These are phyloP conservation scores for Cladorrhinum samala DNA, from an alignment of 495 filamentous ascomycete species.

Conservation along the genomic window DNA sequence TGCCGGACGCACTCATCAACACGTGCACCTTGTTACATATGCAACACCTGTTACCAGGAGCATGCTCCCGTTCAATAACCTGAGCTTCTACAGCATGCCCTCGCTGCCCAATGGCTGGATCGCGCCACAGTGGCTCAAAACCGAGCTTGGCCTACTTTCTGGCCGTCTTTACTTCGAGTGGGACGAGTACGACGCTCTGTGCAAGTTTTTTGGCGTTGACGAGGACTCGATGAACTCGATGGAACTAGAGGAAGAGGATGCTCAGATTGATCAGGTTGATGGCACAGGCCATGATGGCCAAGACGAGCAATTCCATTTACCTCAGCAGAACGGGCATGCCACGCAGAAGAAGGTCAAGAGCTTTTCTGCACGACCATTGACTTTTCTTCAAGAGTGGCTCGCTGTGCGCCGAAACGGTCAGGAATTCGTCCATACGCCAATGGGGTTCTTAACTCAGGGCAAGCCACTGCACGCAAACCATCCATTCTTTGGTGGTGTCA, in stretches of 20 bases:
- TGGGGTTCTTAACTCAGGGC: constrained; percentile 48
- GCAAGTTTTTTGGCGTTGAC: constrained; percentile 19
- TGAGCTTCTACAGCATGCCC: constrained; percentile 44
- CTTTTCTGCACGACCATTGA: constrained; percentile 18
- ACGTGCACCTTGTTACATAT: constrained; percentile 40
- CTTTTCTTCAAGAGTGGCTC: constrained; percentile 48
- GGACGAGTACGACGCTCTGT: constrained; percentile 28
- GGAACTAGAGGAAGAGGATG: neutral
- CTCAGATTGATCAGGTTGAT: neutral
- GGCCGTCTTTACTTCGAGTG: constrained; percentile 52
- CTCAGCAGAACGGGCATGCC: too few species aligned
- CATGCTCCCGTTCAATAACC: constrained; percentile 49
- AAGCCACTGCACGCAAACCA: constrained; percentile 36
- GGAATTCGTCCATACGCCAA: constrained; percentile 48
- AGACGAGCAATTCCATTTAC: too few species aligned
- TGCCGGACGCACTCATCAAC: constrained; percentile 10
- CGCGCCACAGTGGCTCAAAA: constrained; percentile 40
- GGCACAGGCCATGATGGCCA: neutral
- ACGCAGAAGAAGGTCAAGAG: neutral
- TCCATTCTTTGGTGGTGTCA: constrained; percentile 36
- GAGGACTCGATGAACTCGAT: neutral
- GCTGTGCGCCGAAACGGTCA: constrained; percentile 44
- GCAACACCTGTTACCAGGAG: constrained; percentile 45
- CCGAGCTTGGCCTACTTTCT: constrained; percentile 49
- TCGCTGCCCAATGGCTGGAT: constrained; percentile 31